phyloP scores from a whole-genome alignment of 148 eudicot species.

The Rhododendron griersonianum region DNA sequence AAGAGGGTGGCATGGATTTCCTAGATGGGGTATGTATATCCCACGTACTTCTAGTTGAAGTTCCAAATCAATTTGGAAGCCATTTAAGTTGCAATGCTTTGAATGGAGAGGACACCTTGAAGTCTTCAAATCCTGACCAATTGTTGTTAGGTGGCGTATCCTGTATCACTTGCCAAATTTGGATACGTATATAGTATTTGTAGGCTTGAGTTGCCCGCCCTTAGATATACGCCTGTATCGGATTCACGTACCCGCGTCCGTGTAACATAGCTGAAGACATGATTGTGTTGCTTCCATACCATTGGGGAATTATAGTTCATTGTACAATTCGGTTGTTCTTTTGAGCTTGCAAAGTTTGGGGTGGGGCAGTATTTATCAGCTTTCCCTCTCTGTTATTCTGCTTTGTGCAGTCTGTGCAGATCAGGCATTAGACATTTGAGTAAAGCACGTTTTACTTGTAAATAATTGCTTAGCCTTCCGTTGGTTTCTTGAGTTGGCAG shows the following conservation, averaged over 20 bases:
- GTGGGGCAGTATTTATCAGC: not conserved
- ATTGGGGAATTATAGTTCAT: not conserved
- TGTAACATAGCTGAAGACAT: not conserved
- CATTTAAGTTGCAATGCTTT: no score
- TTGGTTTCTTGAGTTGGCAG: not conserved
- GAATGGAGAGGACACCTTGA: not conserved
- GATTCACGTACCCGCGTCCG: not conserved
- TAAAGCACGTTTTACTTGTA: not conserved
- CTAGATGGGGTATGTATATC: not conserved
- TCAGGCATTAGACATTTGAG: not conserved
- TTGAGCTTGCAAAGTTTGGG: not conserved
- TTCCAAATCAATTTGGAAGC: not conserved
- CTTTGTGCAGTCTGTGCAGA: not conserved
- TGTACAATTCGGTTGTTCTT: not conserved
- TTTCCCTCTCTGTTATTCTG: not conserved
- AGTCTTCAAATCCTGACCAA: not conserved
- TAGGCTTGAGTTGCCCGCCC: not conserved
- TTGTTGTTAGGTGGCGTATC: no score
- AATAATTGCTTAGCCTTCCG: not conserved
- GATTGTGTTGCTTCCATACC: not conserved
- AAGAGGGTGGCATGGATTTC: not conserved
- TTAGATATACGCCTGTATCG: no score
- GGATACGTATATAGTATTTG: no score
- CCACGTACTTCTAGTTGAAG: not conserved
- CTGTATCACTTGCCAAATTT: no score